Percentiles rank a stretch among this genome's conserved stretches.
phyloP scores from a whole-genome alignment of 164 flowering plant genomes.

The Cinnamomum chago region DNA sequence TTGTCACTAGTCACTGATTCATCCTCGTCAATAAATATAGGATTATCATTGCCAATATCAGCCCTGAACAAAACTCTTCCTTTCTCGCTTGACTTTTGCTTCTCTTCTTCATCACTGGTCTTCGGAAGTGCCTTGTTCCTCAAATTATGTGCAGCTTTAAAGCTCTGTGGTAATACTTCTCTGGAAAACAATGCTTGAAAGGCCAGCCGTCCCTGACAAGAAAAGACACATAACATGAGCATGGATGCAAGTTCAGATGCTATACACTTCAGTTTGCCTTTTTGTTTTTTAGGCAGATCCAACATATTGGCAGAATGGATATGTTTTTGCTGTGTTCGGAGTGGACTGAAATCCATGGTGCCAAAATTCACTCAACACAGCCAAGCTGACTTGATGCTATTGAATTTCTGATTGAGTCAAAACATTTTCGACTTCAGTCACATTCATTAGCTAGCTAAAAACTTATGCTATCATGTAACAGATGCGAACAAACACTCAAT shows the following conservation, averaged over 20 bases:
- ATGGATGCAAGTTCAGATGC: conserved; percentile 2
- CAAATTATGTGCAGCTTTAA: conserved; percentile 50
- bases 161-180: conserved; percentile 82
- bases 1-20: conserved; percentile 5
- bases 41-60: conserved; percentile 40
- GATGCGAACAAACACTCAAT: too few species aligned
- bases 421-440: neutral
- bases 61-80: conserved; percentile 11
- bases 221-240: conserved; percentile 7
- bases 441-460: neutral
- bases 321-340: neutral
- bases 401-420: neutral
- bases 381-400: neutral
- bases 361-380: neutral
- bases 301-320: neutral
- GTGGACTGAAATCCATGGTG: neutral
- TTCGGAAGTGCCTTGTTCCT: conserved; percentile 23
- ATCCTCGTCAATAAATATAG: conserved; percentile 17
- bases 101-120: conserved; percentile 17
- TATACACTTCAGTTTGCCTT: neutral
- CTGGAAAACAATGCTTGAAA: conserved; percentile 82
- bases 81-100: conserved; percentile 21
- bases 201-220: conserved; percentile 82
- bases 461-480: too few species aligned
- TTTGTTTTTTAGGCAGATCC: neutral